phyloP scores from a whole-genome alignment of 164 flowering plant species.

The Pachysandra terminalis region DNA sequence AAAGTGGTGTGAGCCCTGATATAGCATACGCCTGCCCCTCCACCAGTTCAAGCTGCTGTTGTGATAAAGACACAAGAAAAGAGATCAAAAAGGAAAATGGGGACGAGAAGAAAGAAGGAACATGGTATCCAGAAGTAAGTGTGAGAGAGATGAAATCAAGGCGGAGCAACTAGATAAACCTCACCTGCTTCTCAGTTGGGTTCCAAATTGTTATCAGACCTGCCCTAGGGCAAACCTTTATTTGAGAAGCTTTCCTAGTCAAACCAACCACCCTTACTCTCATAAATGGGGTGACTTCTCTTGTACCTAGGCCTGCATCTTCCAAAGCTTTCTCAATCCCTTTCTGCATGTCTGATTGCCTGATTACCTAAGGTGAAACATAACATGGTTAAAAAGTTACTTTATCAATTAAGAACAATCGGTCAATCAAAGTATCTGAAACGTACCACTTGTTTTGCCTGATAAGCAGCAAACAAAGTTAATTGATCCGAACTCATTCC shows the following conservation, averaged over 20 bases:
- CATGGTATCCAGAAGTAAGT: not conserved
- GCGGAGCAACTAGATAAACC: not conserved
- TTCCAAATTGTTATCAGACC: slow-evolving; percentile 83
- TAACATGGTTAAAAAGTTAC: slow-evolving; percentile 10
- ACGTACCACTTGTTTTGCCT: slow-evolving; percentile 75
- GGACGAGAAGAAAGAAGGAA: not conserved
- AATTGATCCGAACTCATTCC: slow-evolving; percentile 84
- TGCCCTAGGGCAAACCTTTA: slow-evolving; percentile 29
- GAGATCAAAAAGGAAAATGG: not conserved
- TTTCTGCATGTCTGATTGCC: slow-evolving; percentile 56
- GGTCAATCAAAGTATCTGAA: slow-evolving; percentile 8
- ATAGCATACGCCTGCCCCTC: slow-evolving; percentile 79
- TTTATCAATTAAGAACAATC: slow-evolving; percentile 5
- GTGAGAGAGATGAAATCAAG: not conserved
- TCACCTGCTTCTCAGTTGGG: slow-evolving; percentile 88
- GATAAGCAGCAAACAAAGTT: slow-evolving; percentile 55
- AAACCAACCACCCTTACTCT: slow-evolving; percentile 79
- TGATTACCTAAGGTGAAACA: slow-evolving; percentile 44
- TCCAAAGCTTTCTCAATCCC: slow-evolving; percentile 64
- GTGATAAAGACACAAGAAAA: slow-evolving; percentile 6
- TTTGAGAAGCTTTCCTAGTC: slow-evolving; percentile 27
- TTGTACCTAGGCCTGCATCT: slow-evolving; percentile 58
- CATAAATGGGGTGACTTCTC: slow-evolving; percentile 84
- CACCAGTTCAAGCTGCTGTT: slow-evolving; percentile 59
- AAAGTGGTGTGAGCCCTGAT: slow-evolving; percentile 59